Percentiles rank a stretch among this genome's conserved stretches.
These are phyloP conservation scores for Ganoderma boninense DNA, from an alignment of 1,284 basidiomycete species.

Conservation along the genomic window DNA sequence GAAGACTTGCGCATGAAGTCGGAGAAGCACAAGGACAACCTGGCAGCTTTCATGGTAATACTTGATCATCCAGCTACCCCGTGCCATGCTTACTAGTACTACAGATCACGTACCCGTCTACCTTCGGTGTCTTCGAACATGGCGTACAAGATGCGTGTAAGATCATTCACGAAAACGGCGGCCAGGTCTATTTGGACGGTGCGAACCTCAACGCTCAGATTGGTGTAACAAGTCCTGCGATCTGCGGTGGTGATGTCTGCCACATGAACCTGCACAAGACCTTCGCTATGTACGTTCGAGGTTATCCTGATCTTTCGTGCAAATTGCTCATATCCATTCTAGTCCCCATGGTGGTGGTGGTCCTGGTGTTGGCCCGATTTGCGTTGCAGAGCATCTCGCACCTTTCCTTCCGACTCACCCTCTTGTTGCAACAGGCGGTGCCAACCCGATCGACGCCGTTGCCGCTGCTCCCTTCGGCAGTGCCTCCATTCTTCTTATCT, in stretches of 20 bases:
- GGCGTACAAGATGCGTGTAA: slow-evolving; percentile 92
- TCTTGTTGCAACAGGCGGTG: slow-evolving; percentile 72
- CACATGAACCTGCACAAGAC: slow-evolving; percentile 99
- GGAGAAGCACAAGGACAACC: slow-evolving; percentile 88
- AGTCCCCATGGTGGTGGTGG: slow-evolving; percentile 98
- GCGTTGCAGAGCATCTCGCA: slow-evolving; percentile 91
- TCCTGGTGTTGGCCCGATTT: slow-evolving; percentile 95
- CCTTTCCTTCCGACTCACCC: slow-evolving; percentile 97
- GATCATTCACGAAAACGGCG: slow-evolving; percentile 94
- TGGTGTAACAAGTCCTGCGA: slow-evolving; percentile 94
- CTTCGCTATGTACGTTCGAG: slow-evolving; percentile 80
- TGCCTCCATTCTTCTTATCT: slow-evolving; percentile 95
- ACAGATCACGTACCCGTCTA: slow-evolving; percentile 93
- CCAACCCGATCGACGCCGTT: slow-evolving; percentile 85
- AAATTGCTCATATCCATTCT: slow-evolving; percentile 25
- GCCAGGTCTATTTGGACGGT: slow-evolving; percentile 98
- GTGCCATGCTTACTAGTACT: neutral
- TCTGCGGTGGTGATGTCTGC: slow-evolving; percentile 96
- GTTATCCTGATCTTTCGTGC: neutral
- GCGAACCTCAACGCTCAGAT: slow-evolving; percentile 98
- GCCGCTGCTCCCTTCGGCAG: slow-evolving; percentile 95
- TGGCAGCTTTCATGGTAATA: slow-evolving; percentile 96
- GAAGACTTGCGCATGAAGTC: slow-evolving; percentile 89
- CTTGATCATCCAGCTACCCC: slow-evolving; percentile 7
- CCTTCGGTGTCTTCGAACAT: slow-evolving; percentile 96